Base-by-base conservation (phyloP, 257 asterid species). In the Solanum sitiens region DNA sequence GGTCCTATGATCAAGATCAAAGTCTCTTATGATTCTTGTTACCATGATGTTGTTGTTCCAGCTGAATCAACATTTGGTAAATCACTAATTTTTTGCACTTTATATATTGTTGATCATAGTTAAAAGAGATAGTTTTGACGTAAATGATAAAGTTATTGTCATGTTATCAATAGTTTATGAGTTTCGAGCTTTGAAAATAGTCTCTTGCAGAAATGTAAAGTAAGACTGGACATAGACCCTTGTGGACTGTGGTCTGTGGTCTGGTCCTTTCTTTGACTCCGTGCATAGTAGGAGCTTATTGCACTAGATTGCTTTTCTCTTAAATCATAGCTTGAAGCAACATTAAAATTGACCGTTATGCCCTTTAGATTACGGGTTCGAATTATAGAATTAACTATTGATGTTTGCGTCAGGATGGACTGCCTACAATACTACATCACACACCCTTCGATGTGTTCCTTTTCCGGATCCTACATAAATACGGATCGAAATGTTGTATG, bases 31-130 rank as follows among this genome's bases (percentile, higher is more conserved):
- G 86, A 90, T 73, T 86, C 92, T 82, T 86, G 32, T 70, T 44
- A 90, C 87, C 90, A 72, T 73, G 80, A 88, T 59, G 44, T 89
- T 25, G 73, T 87, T 35, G 83, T 90, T 45, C 90, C 91, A 30
- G 68, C 90, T 23, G 86, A 88, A 80, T 90, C 89, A 35, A 87
- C 90, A 86, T 90, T 90, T 65, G 92, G 92, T 90, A 89, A 85
- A 76, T 47, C 10, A 61, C 21, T 63, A 14, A 71, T 13, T 83
- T n/a, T 53, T 23, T 50, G 27, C 30, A 71, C 67, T 7, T 83
- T 40, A 61, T 11, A 53, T 25, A 1, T 56, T 56, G 25, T 56
- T 56, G 67, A 56, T 56, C 67, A 20, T 56, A 56, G 67, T 20
- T 56, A 56, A 20, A 16, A 56, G 67, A 40, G 9, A 18, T 11